Conservation (phyloP, 345 rosid genomes). For the Brassica napus region Da-Ae NC_063445.1:2013501-2014000, state of each 20-base stretch:
- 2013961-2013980: background rate
- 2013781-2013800: background rate
- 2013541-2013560: background rate
- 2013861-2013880: background rate
- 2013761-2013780: slow-evolving; percentile 7
- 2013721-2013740: background rate
- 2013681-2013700: slow-evolving; percentile 1
- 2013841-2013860: slow-evolving; percentile 11
- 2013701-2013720: background rate
- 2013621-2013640: background rate
- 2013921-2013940: background rate
- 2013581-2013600: background rate
- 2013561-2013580: background rate
- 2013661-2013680: background rate
- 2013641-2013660: slow-evolving; percentile 1
- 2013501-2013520: background rate
- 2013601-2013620: background rate
- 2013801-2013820: background rate
- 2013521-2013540: background rate
- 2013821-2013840: background rate
- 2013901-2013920: background rate
- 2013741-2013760: background rate
- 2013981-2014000: background rate
- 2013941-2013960: slow-evolving; percentile 5
- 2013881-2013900: background rate